Percentiles rank a stretch among this genome's conserved stretches.
phyloP scores from a whole-genome alignment of 164 flowering plant genomes.

The Annona squamosa region DNA sequence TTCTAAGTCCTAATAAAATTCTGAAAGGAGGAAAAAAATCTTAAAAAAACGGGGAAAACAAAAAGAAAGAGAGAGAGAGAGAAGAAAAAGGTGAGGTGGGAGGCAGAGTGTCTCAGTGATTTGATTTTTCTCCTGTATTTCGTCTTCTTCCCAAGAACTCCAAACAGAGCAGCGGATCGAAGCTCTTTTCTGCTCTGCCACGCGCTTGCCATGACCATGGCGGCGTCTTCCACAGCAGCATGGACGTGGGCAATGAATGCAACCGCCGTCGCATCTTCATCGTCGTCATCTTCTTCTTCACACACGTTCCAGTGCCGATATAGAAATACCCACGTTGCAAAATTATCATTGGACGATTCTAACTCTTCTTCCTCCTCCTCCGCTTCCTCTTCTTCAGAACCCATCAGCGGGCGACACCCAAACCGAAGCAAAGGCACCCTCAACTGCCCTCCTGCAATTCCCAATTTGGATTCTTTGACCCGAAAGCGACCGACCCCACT shows the following conservation, averaged over 20 bases:
- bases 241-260: constrained; percentile 29
- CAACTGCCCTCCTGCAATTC: neutral
- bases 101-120: neutral
- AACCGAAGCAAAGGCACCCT: neutral
- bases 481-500: constrained; percentile 5
- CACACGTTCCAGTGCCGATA: neutral
- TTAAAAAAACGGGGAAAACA: too few relatives aligned
- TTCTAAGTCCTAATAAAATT: too few relatives aligned
- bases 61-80: too few relatives aligned
- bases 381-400: constrained; percentile 10
- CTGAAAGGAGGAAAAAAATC: too few relatives aligned
- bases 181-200: neutral
- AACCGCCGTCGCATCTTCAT: neutral
- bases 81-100: too few relatives aligned
- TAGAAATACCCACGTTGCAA: constrained; percentile 17
- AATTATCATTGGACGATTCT: constrained; percentile 14
- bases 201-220: neutral
- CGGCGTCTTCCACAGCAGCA: constrained; percentile 23
- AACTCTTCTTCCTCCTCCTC: constrained; percentile 9
- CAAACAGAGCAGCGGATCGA: neutral
- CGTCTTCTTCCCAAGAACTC: neutral
- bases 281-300: constrained; percentile 12
- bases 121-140: neutral
- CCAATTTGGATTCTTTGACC: constrained; percentile 1
- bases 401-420: neutral